Evolutionary conservation across 164 flowering plant genomes (phyloP).

Genomic region (Macadamia tetraphylla): DNA sequence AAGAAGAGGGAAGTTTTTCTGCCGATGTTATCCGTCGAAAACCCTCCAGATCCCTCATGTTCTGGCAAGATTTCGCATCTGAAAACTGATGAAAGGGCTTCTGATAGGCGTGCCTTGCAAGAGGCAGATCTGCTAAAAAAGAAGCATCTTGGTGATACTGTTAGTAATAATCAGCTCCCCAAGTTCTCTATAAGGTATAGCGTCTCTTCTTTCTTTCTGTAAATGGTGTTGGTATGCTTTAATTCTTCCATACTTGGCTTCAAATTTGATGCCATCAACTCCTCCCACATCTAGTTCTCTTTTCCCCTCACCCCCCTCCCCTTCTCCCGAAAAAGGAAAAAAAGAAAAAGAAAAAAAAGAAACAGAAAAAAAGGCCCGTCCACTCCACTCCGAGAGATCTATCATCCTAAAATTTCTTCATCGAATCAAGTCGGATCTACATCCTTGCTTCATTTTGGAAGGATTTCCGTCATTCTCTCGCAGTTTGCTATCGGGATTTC

Average conservation of each 20-base stretch:
- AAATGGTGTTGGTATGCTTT: neutral
- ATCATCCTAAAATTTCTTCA: neutral
- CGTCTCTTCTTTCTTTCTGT: neutral
- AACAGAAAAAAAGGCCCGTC: too few relatives aligned
- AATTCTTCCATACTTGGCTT: neutral
- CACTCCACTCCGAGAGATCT: neutral
- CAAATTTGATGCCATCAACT: neutral
- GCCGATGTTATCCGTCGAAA: slow-evolving; percentile 93
- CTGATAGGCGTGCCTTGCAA: slow-evolving; percentile 25
- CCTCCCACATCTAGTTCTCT: neutral
- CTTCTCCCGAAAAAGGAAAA: too few relatives aligned
- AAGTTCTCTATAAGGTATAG: slow-evolving; percentile 79
- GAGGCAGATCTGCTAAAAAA: slow-evolving; percentile 36
- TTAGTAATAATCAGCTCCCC: slow-evolving; percentile 18
- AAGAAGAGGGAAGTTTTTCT: slow-evolving; percentile 48
- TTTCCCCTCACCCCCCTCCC: too few relatives aligned
- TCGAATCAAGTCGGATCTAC: slow-evolving; percentile 19
- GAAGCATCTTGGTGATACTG: slow-evolving; percentile 11
- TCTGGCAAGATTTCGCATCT: slow-evolving; percentile 27
- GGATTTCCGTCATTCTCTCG: too few relatives aligned
- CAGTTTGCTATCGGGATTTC: neutral
- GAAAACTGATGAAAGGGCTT: slow-evolving; percentile 38
- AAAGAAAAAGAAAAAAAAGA: too few relatives aligned
- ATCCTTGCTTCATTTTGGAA: slow-evolving; percentile 3
- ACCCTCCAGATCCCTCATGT: slow-evolving; percentile 61